Conservation (phyloP, 192 early-diverging fungal genomes). For the Linnemannia exigua region DNA sequence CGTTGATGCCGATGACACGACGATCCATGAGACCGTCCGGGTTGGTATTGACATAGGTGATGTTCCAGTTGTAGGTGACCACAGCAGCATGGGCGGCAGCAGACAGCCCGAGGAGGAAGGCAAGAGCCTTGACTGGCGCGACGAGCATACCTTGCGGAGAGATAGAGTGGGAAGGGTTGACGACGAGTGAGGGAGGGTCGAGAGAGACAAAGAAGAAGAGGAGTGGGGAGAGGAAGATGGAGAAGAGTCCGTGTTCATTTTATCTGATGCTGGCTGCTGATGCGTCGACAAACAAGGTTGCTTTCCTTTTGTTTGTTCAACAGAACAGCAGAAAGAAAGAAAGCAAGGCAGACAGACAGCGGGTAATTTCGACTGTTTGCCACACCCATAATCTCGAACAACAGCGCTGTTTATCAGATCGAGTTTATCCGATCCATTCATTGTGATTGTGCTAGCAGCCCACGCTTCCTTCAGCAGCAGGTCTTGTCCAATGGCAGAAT, state of each 20-base stretch:
- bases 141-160: neutral
- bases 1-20: conserved; percentile 73
- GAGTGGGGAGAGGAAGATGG: neutral
- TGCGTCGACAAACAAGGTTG: too few species aligned
- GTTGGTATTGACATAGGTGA: conserved; percentile 69
- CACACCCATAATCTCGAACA: too few species aligned
- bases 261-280: too few species aligned
- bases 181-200: neutral
- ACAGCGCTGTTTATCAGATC: too few species aligned
- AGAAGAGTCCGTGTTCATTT: too few species aligned
- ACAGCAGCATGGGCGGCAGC: conserved; percentile 56
- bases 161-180: conserved; percentile 6
- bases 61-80: conserved; percentile 75
- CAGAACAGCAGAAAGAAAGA: neutral
- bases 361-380: too few species aligned
- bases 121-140: neutral
- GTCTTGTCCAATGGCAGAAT: too few species aligned
- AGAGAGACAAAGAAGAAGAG: neutral
- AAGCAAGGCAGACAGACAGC: conserved; percentile 23
- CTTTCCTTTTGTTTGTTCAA: too few species aligned
- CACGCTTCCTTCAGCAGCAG: too few species aligned
- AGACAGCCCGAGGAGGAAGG: conserved; percentile 16
- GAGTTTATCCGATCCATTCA: too few species aligned
- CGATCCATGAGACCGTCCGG: conserved; percentile 73
- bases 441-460: too few species aligned